Base-by-base conservation (phyloP, 164 flowering plant species). In the Aristolochia californica region DNA sequence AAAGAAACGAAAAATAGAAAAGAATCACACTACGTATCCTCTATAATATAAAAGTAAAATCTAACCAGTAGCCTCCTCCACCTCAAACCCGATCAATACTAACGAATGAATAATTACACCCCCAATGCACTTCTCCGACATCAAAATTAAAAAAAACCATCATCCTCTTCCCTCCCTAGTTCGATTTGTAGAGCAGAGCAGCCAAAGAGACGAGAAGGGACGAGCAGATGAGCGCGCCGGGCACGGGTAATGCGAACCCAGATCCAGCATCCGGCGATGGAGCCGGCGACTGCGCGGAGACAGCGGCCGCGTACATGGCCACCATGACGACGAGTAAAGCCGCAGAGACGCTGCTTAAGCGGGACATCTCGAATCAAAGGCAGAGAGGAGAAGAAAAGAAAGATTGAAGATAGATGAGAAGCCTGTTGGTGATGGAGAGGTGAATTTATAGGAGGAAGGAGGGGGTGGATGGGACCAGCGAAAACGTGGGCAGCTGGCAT, bases 401-500 rank as follows among this genome's bases (percentile, higher is more conserved):
- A 14, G 50, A 17, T 14, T 15, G 22, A n/a, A n/a, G n/a, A n/a
- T n/a, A n/a, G n/a, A n/a, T 47, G 13, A 20, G 18, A 47, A 4
- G 18, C 18, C 34, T 28, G 48, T 4, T 47, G 12, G 50, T 17
- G 50, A 5, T 20, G 50, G 22, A 17, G 10, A 13, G 50, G n/a
- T n/a, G 20, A 11, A 20, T 47, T 47, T 17, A 47, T 47, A 47
- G 50, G 10, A 34, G 40, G 9, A 34, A 2, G 40, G n/a, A 17
- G 50, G 50, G 20, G n/a, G n/a, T 17, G n/a, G 50, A 5, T 17
- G 50, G 22, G 50, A n/a, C 18, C 50, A 16, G 10, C 22, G 50
- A 47, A 47, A 47, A 20, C 50, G 50, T 47, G 50, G 50, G 13
- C 50, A 47, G 50, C 50, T 20, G 50, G 50, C 50, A 4, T 20